These are phyloP conservation scores for Vigna radiata DNA, from an alignment of 306 rosid species.

Conservation along the genomic window DNA sequence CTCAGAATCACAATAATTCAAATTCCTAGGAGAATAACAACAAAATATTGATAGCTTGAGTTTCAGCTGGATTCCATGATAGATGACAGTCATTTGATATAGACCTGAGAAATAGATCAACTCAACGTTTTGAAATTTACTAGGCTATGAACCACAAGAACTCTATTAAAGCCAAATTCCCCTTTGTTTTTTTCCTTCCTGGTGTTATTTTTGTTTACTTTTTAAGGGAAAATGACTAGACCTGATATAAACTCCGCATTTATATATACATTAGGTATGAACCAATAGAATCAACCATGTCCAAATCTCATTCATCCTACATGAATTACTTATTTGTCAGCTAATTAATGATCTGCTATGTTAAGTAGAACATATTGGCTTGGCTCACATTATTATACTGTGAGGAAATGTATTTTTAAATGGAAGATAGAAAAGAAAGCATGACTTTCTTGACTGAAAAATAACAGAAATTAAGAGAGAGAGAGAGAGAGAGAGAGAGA, in stretches of 20 bases:
- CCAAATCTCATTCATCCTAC: constrained; percentile 14
- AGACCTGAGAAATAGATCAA: background rate
- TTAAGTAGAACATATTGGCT: constrained; percentile 30
- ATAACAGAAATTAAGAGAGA: constrained; percentile 5
- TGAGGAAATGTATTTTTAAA: background rate
- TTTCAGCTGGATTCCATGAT: constrained; percentile 2
- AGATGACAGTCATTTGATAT: constrained; percentile 9
- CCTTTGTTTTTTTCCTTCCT: constrained; percentile 1
- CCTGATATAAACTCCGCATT: constrained; percentile 9
- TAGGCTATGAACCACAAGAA: background rate
- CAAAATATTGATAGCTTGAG: constrained; percentile 7
- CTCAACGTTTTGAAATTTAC: background rate
- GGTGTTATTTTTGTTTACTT: background rate
- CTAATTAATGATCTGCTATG: constrained; percentile 23
- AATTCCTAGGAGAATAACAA: background rate
- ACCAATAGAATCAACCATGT: background rate
- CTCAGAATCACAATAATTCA: background rate
- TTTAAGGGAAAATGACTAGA: background rate
- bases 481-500: background rate
- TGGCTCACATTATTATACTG: constrained; percentile 3
- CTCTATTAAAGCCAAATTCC: background rate
- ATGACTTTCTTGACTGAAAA: background rate
- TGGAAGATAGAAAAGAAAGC: background rate
- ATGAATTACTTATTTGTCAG: constrained; percentile 11
- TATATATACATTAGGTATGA: constrained; percentile 15